A percentile compares a stretch with the other conserved stretches of the same genome.
phyloP scores from a whole-genome alignment of 169 alveolate genomes.

The Cryptosporidium viatorum region DNA sequence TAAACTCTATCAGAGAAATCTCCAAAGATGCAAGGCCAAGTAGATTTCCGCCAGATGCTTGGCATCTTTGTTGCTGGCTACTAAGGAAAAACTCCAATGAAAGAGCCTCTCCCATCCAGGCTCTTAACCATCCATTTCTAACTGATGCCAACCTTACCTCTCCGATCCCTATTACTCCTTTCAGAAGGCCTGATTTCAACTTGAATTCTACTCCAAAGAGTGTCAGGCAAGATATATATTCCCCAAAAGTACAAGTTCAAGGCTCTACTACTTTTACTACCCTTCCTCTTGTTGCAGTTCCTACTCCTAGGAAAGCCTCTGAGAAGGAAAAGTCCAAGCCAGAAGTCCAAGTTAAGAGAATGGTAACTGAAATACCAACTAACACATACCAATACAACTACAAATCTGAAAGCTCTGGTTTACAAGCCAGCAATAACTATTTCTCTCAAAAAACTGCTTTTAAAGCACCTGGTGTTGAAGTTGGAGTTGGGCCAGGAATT shows the following conservation, averaged over 20 bases:
- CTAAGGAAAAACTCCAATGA: slow-evolving; percentile 23
- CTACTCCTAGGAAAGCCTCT: slow-evolving; percentile 48
- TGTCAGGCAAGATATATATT: background rate
- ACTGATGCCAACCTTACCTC: slow-evolving; percentile 11
- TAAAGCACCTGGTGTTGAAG: background rate
- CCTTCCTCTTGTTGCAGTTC: slow-evolving; percentile 63
- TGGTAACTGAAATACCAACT: slow-evolving; percentile 47
- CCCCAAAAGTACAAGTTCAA: background rate
- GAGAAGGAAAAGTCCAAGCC: slow-evolving; percentile 3
- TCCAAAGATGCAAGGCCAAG: slow-evolving; percentile 42
- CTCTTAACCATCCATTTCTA: slow-evolving; percentile 60
- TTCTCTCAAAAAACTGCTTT: background rate
- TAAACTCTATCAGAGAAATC: slow-evolving; percentile 60
- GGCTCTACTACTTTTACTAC: slow-evolving; percentile 15
- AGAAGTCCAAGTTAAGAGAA: slow-evolving; percentile 33
- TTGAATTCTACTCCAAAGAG: background rate
- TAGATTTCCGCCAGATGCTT: slow-evolving; percentile 51
- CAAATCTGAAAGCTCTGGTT: background rate
- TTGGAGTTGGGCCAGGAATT: background rate
- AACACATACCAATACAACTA: background rate
- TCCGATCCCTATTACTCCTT: slow-evolving; percentile 3
- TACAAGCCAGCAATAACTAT: background rate
- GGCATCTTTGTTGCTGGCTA: slow-evolving; percentile 74
- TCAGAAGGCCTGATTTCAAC: background rate
- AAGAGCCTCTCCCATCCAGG: slow-evolving; percentile 71